These are phyloP conservation scores for Leucocoprinus leucothites DNA, from an alignment of 768 basidiomycete species.

Conservation along the genomic window DNA sequence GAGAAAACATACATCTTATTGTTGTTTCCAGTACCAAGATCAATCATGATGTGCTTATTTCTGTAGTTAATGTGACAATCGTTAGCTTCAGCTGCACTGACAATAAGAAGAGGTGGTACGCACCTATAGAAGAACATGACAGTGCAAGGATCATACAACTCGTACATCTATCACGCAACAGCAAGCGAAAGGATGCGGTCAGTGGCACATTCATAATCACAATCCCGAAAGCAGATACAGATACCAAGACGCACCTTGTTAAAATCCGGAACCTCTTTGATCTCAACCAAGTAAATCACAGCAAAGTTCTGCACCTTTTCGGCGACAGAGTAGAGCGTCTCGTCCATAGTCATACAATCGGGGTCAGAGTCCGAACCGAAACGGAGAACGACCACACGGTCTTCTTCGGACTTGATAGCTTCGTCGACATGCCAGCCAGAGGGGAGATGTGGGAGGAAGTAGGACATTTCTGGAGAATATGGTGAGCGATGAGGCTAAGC, in stretches of 20 bases:
- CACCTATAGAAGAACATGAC: constrained; percentile 99
- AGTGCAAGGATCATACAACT: constrained; percentile 94
- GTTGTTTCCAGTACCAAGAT: constrained; percentile 98
- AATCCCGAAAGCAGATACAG: not conserved
- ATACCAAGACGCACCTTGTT: constrained; percentile 69
- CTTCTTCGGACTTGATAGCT: constrained; percentile 97
- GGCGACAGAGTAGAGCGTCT: constrained; percentile 86
- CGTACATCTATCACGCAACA: constrained; percentile 77
- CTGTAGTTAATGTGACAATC: constrained; percentile 32
- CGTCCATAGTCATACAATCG: constrained; percentile 99
- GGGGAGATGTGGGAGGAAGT: constrained; percentile 84
- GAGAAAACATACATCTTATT: constrained; percentile 84
- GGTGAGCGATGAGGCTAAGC: too few species aligned
- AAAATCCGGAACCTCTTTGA: constrained; percentile 96
- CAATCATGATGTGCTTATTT: constrained; percentile 99
- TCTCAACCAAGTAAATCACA: constrained; percentile 93
- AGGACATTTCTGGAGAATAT: constrained; percentile 56
- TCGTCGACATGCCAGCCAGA: constrained; percentile 99
- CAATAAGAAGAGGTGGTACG: constrained; percentile 19
- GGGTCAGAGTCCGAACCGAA: constrained; percentile 94
- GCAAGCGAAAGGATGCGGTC: too few species aligned
- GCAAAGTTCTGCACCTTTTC: constrained; percentile 99
- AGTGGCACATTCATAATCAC: not conserved
- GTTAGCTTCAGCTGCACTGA: constrained; percentile 11
- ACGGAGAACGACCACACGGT: constrained; percentile 89